phyloP scores from a whole-genome alignment of 2,329 filamentous ascomycete genomes.

The Fusarium sp. region DNA sequence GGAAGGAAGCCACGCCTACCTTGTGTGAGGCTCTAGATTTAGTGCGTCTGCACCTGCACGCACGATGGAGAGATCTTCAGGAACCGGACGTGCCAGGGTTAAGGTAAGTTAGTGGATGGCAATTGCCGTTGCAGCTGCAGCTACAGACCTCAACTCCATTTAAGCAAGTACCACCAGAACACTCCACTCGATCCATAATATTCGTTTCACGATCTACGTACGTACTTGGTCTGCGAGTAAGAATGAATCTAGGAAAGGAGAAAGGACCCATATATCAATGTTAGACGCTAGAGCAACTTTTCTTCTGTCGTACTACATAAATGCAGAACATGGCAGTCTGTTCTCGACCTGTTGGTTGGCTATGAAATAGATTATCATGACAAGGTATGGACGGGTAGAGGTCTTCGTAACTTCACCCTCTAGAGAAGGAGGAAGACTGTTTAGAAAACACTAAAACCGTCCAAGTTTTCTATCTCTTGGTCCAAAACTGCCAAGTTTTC shows the following conservation, averaged over 20 bases:
- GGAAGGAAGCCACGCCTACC: neutral
- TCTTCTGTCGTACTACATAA: conserved; percentile 26
- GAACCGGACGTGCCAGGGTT: neutral
- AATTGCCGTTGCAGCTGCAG: neutral
- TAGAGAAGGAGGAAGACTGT: neutral
- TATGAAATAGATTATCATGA: conserved; percentile 5
- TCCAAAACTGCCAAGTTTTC: conserved; percentile 2
- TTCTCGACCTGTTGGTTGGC: conserved; percentile 22
- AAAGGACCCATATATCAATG: conserved; percentile 10
- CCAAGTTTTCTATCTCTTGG: neutral
- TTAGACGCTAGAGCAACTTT: conserved; percentile 17
- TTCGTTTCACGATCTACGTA: conserved; percentile 28
- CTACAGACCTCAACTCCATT: conserved; percentile 2
- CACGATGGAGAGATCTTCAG: conserved; percentile 25
- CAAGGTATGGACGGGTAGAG: neutral
- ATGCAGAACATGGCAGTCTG: conserved; percentile 24
- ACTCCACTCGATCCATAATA: conserved; percentile 26
- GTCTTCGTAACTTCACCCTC: neutral
- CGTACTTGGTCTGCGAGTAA: neutral
- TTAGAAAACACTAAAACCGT: neutral
- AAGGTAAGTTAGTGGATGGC: too few species aligned
- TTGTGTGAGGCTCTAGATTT: conserved; percentile 24
- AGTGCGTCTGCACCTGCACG: conserved; percentile 18
- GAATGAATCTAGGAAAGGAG: conserved; percentile 3
- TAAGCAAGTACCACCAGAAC: conserved; percentile 6